Base-by-base conservation (phyloP, 176 grass and related monocot genomes). In the Aegilops longissima region DNA sequence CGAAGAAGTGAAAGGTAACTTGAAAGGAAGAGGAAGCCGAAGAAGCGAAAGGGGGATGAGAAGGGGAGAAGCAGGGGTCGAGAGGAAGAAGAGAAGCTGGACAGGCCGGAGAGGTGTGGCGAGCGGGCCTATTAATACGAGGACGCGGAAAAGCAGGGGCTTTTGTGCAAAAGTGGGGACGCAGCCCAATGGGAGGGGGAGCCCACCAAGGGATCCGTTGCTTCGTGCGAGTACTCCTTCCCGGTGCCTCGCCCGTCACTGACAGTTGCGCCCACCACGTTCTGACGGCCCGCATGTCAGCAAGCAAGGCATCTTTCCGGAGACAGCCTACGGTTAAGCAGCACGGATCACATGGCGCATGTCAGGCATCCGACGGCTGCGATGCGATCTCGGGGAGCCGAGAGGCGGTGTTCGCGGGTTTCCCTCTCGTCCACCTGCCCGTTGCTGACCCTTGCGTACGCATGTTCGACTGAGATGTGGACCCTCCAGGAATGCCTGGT, bases 291-390 rank as follows among this genome's bases (percentile, higher is more conserved):
- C 44, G 73, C n/a, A 18, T 64, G 83, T 75, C 87, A 81, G 13
- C 0, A 14, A 4, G 1, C 2, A 29, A 16, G 30, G 69, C 5
- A 12, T 87, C 80, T 79, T 35, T 80, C 40, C 24, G 67, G 5
- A 13, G 66, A 66, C 33, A 29, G 10, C 77, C 52, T 13, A 51
- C 66, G 66, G 63, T 35, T 34, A 17, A 4, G 30, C 10, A 30
- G 78, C 89, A 70, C 87, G 17, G 83, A 93, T 89, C 85, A 77
- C 83, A 16, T 85, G 86, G 89, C 89, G 89, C 13, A 80, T 91
- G 89, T 85, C 92, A 92, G 87, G 6, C 0, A 89, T 87, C 87
- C 74, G 61, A 94, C 90, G 90, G 92, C 81, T 23, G 21, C 4
- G 40, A 87, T 59, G 16, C 61, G 72, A 34, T 61, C 84, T 83